phyloP scores from a whole-genome alignment of 108 stramenopile species.

The Nitzschia palea region DNA sequence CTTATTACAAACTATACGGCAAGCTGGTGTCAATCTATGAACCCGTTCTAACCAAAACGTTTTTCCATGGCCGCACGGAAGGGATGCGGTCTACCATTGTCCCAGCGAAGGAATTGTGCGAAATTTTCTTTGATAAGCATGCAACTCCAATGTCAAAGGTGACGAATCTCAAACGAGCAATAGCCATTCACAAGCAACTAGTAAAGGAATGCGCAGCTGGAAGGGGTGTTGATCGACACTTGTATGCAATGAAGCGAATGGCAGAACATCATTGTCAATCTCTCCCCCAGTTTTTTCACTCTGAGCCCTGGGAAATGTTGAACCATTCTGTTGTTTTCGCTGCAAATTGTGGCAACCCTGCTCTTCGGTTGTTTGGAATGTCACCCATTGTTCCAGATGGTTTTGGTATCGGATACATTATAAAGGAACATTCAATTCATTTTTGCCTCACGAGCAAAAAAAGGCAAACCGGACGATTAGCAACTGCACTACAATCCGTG shows the following conservation, averaged over 20 bases:
- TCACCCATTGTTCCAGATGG: conserved; percentile 77
- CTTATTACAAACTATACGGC: conserved; percentile 80
- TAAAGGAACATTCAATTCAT: conserved; percentile 70
- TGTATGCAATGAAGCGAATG: conserved; percentile 82
- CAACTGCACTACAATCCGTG: conserved; percentile 48
- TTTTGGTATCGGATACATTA: conserved; percentile 88
- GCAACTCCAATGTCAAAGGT: conserved; percentile 48
- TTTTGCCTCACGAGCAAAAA: conserved; percentile 78
- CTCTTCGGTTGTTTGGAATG: conserved; percentile 79
- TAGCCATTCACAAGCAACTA: conserved; percentile 52
- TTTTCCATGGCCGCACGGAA: conserved; percentile 87
- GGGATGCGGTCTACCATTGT: conserved; percentile 80
- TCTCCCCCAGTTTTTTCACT: conserved; percentile 71
- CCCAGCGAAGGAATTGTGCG: conserved; percentile 58
- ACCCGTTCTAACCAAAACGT: conserved; percentile 79
- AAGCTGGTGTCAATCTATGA: conserved; percentile 79
- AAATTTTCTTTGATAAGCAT: conserved; percentile 19
- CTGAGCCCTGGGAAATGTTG: conserved; percentile 59
- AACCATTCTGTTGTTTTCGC: conserved; percentile 84
- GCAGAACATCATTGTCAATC: conserved; percentile 58
- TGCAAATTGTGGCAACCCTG: conserved; percentile 87
- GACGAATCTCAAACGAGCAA: conserved; percentile 52
- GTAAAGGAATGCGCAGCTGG: conserved; percentile 73
- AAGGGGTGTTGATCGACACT: conserved; percentile 78
- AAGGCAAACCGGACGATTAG: conserved; percentile 78